Conservation (phyloP, 75 land plant species). For the Selaginella moellendorffii region DNA sequence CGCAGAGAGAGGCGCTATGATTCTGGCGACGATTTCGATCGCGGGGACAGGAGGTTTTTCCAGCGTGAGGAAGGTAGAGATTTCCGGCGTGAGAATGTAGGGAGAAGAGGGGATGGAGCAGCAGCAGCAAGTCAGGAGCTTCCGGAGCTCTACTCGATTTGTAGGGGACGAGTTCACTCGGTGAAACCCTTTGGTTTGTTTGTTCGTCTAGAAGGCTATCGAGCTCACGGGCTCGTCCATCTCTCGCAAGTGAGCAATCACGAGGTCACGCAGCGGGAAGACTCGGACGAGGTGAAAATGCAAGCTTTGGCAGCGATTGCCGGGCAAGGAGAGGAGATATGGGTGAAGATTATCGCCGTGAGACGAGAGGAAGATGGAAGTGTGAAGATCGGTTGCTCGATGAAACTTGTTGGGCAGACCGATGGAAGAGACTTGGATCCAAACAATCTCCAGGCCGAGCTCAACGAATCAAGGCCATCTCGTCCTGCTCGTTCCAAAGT, state of each 20-base stretch:
- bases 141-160: constrained; percentile 13
- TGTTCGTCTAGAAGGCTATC: constrained; percentile 21
- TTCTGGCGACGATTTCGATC: no score
- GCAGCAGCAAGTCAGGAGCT: no score
- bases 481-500: constrained; percentile 22
- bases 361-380: constrained; percentile 22
- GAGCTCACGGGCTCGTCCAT: constrained; percentile 27
- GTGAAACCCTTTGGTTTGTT: constrained; percentile 25
- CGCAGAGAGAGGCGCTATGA: no score
- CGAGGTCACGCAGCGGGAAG: constrained; percentile 26
- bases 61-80: no score
- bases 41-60: no score
- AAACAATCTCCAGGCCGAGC: constrained; percentile 19
- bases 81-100: no score
- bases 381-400: constrained; percentile 21
- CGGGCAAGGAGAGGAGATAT: constrained; percentile 26
- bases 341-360: constrained; percentile 27
- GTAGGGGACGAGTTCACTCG: constrained; percentile 20
- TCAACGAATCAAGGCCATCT: constrained; percentile 10
- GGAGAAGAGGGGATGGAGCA: no score
- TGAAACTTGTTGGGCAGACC: constrained; percentile 19
- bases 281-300: constrained; percentile 22
- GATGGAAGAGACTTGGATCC: constrained; percentile 25
- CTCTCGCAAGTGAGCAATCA: constrained; percentile 24
- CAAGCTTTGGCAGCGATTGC: constrained; percentile 20